phyloP scores from a whole-genome alignment of 192 early-diverging fungal species.

The Coemansia sp. region DNA sequence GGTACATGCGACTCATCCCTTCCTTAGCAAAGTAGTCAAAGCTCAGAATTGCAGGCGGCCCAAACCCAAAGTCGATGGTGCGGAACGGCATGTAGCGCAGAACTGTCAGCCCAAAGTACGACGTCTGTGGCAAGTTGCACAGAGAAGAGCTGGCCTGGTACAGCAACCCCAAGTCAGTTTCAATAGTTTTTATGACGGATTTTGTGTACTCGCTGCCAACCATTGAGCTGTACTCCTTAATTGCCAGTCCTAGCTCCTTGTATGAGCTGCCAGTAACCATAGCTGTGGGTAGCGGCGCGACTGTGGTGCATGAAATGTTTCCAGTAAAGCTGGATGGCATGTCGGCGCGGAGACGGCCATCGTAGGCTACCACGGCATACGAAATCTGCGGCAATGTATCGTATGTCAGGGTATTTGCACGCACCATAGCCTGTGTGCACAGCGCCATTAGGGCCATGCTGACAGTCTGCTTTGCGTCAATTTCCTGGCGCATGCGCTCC shows the following conservation, averaged over 20 bases:
- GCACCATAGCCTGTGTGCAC: slow-evolving; percentile 18
- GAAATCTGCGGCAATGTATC: slow-evolving; percentile 11
- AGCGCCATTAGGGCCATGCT: slow-evolving; percentile 18
- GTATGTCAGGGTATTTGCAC: slow-evolving; percentile 21
- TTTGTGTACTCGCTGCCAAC: slow-evolving; percentile 32
- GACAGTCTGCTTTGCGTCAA: slow-evolving; percentile 20
- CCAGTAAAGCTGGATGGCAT: slow-evolving; percentile 31
- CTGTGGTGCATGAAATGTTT: slow-evolving; percentile 27
- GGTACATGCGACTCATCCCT: slow-evolving; percentile 28
- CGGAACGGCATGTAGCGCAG: slow-evolving; percentile 36
- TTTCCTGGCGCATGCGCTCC: slow-evolving; percentile 36
- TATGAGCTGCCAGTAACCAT: slow-evolving; percentile 7
- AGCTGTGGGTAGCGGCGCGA: slow-evolving; percentile 13
- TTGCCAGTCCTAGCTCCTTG: slow-evolving; percentile 19
- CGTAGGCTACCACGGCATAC: slow-evolving; percentile 41
- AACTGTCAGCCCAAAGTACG: slow-evolving; percentile 34
- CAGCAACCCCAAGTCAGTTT: slow-evolving; percentile 33
- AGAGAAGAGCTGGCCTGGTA: slow-evolving; percentile 24
- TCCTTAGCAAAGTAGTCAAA: slow-evolving; percentile 33
- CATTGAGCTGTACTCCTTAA: slow-evolving; percentile 23
- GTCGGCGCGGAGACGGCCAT: slow-evolving; percentile 20
- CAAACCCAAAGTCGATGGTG: slow-evolving; percentile 44
- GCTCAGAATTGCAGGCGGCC: slow-evolving; percentile 20
- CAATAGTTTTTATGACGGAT: slow-evolving; percentile 20
- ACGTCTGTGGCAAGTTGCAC: slow-evolving; percentile 27